Conservation (phyloP, 2,329 filamentous ascomycete genomes). For the Aphanoascus verrucosus region DNA sequence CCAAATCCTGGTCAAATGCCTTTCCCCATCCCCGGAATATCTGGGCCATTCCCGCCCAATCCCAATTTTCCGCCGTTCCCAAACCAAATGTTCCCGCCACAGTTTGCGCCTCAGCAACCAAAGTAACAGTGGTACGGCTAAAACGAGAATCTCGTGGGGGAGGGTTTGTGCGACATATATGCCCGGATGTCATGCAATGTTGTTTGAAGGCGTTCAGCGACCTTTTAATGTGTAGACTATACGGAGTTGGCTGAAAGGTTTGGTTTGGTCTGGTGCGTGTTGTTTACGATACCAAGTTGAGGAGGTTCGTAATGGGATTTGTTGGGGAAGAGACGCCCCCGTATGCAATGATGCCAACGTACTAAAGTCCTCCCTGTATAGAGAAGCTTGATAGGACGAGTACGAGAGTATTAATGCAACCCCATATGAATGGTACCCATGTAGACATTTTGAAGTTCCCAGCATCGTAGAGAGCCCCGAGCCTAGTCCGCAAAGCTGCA, state of each 20-base stretch:
- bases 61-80: conserved; percentile 10
- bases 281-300: background rate
- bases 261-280: background rate
- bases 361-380: conserved; percentile 76
- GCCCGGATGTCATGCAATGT: background rate
- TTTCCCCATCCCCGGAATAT: conserved; percentile 10
- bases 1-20: conserved; percentile 20
- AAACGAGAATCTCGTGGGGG: background rate
- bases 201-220: background rate
- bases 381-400: conserved; percentile 81
- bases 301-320: background rate
- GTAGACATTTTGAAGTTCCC: conserved; percentile 87
- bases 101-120: conserved; percentile 7
- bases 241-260: background rate
- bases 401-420: conserved; percentile 68
- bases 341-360: too few relatives aligned
- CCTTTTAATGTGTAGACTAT: background rate
- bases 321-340: background rate
- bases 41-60: conserved; percentile 18
- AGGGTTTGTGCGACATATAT: background rate
- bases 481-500: conserved; percentile 36
- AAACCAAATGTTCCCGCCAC: conserved; percentile 11
- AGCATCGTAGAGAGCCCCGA: conserved; percentile 68
- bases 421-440: conserved; percentile 88
- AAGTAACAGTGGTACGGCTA: conserved; percentile 12